Evolutionary conservation across 768 basidiomycete genomes (phyloP).

Genomic region (Suillus variegatus): DNA sequence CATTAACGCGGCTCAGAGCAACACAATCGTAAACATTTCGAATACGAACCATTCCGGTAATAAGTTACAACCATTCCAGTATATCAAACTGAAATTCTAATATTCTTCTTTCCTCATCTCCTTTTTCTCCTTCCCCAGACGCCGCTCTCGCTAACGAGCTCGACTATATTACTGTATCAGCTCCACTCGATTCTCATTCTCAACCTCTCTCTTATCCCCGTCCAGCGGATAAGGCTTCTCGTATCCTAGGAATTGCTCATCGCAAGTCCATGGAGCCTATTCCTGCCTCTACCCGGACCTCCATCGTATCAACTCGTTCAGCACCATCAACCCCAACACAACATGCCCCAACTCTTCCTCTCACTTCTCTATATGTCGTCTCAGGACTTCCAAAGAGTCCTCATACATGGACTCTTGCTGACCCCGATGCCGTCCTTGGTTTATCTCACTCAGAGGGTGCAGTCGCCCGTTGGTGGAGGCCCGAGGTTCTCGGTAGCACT

Average conservation of each 20-base stretch:
- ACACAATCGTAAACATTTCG: slow-evolving; percentile 18
- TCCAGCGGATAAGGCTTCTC: slow-evolving; percentile 73
- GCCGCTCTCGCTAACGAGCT: slow-evolving; percentile 63
- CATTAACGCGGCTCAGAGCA: slow-evolving; percentile 8
- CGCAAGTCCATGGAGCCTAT: slow-evolving; percentile 84
- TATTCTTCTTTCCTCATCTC: slow-evolving; percentile 49
- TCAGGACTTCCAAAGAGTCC: slow-evolving; percentile 89
- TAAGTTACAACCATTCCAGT: neutral
- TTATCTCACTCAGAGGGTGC: slow-evolving; percentile 84
- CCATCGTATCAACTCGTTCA: slow-evolving; percentile 70
- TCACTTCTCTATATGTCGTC: slow-evolving; percentile 84
- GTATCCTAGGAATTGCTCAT: slow-evolving; percentile 75
- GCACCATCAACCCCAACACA: slow-evolving; percentile 50
- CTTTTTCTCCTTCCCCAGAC: slow-evolving; percentile 39
- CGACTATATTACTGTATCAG: slow-evolving; percentile 65
- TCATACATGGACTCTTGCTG: slow-evolving; percentile 87
- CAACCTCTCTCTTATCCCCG: slow-evolving; percentile 36
- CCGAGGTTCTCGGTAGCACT: slow-evolving; percentile 88
- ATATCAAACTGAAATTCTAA: slow-evolving; percentile 19
- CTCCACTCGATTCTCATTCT: slow-evolving; percentile 27
- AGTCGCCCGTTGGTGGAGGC: slow-evolving; percentile 87
- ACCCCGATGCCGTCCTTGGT: slow-evolving; percentile 79
- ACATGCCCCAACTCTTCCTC: slow-evolving; percentile 69
- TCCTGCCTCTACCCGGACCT: slow-evolving; percentile 73
- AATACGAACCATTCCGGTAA: slow-evolving; percentile 11